Percentiles rank a stretch among this genome's conserved stretches.
phyloP scores from a whole-genome alignment of 1,139 yeast genomes.

The Saccharomyces pastorianus region DNA sequence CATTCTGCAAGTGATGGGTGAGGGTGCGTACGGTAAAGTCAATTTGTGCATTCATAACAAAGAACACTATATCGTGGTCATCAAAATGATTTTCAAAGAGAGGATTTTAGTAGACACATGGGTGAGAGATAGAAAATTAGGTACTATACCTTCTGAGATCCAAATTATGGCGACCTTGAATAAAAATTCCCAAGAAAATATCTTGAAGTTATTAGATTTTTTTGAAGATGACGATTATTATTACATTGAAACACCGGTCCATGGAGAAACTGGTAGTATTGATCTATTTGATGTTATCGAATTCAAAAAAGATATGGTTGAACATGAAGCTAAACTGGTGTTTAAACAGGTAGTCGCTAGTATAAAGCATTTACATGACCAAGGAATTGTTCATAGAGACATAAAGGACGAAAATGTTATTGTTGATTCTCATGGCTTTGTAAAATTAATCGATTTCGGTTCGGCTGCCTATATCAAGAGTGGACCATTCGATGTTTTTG shows the following conservation, averaged over 20 bases:
- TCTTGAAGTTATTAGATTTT: constrained; percentile 73
- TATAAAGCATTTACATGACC: constrained; percentile 67
- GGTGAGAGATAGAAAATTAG: constrained; percentile 84
- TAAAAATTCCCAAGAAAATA: constrained; percentile 72
- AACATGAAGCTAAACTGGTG: constrained; percentile 65
- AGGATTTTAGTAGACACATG: constrained; percentile 90
- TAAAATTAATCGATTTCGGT: constrained; percentile 90
- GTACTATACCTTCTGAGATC: constrained; percentile 89
- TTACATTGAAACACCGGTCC: constrained; percentile 88
- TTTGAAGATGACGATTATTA: constrained; percentile 84
- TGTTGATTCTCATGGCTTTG: constrained; percentile 67
- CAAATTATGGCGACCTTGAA: constrained; percentile 77
- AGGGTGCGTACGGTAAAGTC: constrained; percentile 93
- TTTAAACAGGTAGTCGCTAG: constrained; percentile 77
- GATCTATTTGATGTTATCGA: constrained; percentile 90
- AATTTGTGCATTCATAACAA: constrained; percentile 62
- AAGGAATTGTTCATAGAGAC: constrained; percentile 90
- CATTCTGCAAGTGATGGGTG: constrained; percentile 72
- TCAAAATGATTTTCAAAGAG: constrained; percentile 83
- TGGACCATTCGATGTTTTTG: constrained; percentile 96
- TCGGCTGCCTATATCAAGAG: constrained; percentile 83
- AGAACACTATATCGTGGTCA: constrained; percentile 53
- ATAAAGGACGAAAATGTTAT: constrained; percentile 92
- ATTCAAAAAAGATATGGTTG: constrained; percentile 69
- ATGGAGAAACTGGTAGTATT: constrained; percentile 81